Evolutionary conservation across 1,139 yeast species (phyloP).

Genomic region (Blastobotrys capitulatus): DNA sequence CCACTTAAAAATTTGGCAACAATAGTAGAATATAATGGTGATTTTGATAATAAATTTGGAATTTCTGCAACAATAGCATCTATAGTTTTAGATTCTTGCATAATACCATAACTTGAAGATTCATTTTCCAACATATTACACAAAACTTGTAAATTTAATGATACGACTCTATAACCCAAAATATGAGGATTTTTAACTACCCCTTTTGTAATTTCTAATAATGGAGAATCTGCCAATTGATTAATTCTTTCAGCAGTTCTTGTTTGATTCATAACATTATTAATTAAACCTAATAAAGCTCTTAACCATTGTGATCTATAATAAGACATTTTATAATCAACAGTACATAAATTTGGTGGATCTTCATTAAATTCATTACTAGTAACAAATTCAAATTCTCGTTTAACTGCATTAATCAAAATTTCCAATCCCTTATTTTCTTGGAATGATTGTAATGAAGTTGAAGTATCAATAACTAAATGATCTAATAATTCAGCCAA

Average conservation of each 20-base stretch:
- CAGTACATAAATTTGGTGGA: constrained; percentile 45
- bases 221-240: constrained; percentile 78
- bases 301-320: constrained; percentile 50
- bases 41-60: constrained; percentile 46
- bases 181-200: constrained; percentile 52
- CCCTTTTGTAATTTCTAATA: constrained; percentile 55
- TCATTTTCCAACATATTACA: constrained; percentile 79
- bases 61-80: constrained; percentile 53
- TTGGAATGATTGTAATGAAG: constrained; percentile 55
- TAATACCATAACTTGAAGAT: constrained; percentile 80
- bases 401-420: constrained; percentile 56
- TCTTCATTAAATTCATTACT: constrained; percentile 49
- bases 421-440: constrained; percentile 59
- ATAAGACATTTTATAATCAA: constrained; percentile 55
- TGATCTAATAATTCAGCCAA: constrained; percentile 59
- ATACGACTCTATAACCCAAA: constrained; percentile 68
- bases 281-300: constrained; percentile 52
- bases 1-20: constrained; percentile 82
- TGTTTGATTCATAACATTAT: constrained; percentile 61
- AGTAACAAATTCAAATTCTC: constrained; percentile 63
- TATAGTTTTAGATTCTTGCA: constrained; percentile 73
- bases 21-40: constrained; percentile 53
- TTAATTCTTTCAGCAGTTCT: constrained; percentile 75
- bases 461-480: constrained; percentile 45
- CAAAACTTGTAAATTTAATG: constrained; percentile 61